Conservation (phyloP, 1,139 yeast species). For the Lodderomyces metapsilosis region DNA sequence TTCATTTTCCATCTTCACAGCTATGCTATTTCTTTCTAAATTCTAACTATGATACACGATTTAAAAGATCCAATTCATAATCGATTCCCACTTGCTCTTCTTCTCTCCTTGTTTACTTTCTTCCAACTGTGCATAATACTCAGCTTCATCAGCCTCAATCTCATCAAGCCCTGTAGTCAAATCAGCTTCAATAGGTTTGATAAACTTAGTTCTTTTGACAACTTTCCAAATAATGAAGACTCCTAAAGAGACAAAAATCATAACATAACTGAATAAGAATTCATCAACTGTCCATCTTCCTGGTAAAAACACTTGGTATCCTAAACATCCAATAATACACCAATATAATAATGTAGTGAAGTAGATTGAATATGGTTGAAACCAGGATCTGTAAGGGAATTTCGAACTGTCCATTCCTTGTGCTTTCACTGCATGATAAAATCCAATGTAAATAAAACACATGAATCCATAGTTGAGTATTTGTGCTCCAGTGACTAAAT, state of each 20-base stretch:
- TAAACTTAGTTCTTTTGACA: slow-evolving; percentile 31
- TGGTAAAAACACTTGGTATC: slow-evolving; percentile 44
- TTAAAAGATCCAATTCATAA: no score
- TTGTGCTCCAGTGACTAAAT: slow-evolving; percentile 50
- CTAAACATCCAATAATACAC: slow-evolving; percentile 35
- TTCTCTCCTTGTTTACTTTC: no score
- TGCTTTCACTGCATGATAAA: slow-evolving; percentile 31
- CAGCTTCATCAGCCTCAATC: slow-evolving; percentile 36
- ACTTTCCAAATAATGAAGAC: slow-evolving; percentile 40
- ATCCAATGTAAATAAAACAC: slow-evolving; percentile 46
- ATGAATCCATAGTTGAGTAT: slow-evolving; percentile 52
- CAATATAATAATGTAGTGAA: slow-evolving; percentile 27
- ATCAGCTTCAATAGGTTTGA: slow-evolving; percentile 34
- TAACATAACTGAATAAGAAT: slow-evolving; percentile 41
- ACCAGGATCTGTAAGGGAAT: slow-evolving; percentile 23
- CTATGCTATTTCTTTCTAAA: no score
- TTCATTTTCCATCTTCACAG: no score
- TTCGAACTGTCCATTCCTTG: slow-evolving; percentile 27
- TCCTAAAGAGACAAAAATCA: slow-evolving; percentile 25
- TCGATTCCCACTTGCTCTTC: no score
- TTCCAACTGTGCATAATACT: no score
- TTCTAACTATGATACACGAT: no score
- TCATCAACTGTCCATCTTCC: slow-evolving; percentile 34
- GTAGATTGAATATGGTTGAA: slow-evolving; percentile 34
- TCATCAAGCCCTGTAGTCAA: slow-evolving; percentile 34